Base-by-base conservation (phyloP, 805 yeast genomes). In the Danielia oregonensis region DNA sequence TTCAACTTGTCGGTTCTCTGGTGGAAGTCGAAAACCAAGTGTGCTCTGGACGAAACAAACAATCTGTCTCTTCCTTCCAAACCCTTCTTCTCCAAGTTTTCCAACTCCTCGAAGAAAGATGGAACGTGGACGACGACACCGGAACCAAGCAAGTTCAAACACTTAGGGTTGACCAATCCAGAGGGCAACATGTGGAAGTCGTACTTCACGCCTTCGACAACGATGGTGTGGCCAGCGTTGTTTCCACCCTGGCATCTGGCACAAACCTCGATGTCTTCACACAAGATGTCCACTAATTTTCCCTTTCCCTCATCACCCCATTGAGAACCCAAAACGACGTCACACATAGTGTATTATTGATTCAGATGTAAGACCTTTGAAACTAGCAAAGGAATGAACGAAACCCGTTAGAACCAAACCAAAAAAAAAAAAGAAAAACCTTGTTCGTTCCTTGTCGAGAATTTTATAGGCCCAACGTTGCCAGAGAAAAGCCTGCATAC, bases 301-400 rank as follows among this genome's bases (percentile, higher is more conserved):
- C 99, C 99, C 61, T 93, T 93, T 59, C 99, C 99, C 78, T 93
- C 99, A 59, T 93, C 99, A 46, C 99, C 99, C 99, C 99, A 93
- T 68, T 93, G 99, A 65, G 97, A 72, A 40, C 99, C 99, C 54
- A 93, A 74, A 36, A 93, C 99, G 46, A 93, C 97, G 69, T 82
- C 84, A 61, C 86, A 82, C 89, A 82, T 82, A 14, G 12, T 32
- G 5, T 23, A 18, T 23, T 32, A 27, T 26, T 23, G 26, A 17
- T 33, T 37, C 26, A 24, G 26, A 37, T 21, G 23, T 34, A 27
- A 43, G 44, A 46, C 42, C 43, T 44, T 45, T 36, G 40, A 30
- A 30, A 35, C 30, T 29, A 33, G 37, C 41, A 43, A 45, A 46
- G 52, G 45, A 52, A 50, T 48, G 57, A 53, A 52, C 57, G 55